phyloP scores from a whole-genome alignment of 2,329 filamentous ascomycete genomes.

The Microdochium trichocladiopsis region DNA sequence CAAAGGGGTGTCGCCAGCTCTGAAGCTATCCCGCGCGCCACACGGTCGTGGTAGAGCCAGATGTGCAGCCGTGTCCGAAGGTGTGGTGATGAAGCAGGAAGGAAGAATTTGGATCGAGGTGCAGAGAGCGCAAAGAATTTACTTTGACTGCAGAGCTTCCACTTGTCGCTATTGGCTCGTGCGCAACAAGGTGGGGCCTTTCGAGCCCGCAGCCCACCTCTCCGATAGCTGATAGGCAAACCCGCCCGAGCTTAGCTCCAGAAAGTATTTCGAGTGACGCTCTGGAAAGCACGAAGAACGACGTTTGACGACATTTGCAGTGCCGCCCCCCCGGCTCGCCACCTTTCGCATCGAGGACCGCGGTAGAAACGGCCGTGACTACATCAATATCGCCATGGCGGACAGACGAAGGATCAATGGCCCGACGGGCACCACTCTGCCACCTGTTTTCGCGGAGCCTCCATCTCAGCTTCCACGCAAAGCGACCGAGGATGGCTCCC shows the following conservation, averaged over 20 bases:
- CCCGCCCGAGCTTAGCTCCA: not conserved
- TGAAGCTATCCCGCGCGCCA: not conserved
- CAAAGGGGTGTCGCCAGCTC: not conserved
- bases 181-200: not conserved
- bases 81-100: not conserved
- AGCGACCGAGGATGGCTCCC: constrained; percentile 62
- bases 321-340: not conserved
- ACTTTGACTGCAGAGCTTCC: not conserved
- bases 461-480: constrained; percentile 41
- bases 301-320: not conserved
- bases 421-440: constrained; percentile 67
- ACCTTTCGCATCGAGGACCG: not conserved
- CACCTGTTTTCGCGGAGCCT: constrained; percentile 60
- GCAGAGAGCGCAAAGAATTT: not conserved
- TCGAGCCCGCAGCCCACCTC: not conserved
- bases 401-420: constrained; percentile 90
- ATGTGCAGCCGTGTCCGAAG: not conserved
- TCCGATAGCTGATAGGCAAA: not conserved
- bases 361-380: not conserved
- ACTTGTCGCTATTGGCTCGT: not conserved
- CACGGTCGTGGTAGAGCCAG: not conserved
- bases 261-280: not conserved
- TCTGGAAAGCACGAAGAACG: not conserved
- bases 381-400: constrained; percentile 44
- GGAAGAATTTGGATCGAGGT: not conserved